Base-by-base conservation (phyloP, 306 rosid species). In the Vigna trinervia region DNA sequence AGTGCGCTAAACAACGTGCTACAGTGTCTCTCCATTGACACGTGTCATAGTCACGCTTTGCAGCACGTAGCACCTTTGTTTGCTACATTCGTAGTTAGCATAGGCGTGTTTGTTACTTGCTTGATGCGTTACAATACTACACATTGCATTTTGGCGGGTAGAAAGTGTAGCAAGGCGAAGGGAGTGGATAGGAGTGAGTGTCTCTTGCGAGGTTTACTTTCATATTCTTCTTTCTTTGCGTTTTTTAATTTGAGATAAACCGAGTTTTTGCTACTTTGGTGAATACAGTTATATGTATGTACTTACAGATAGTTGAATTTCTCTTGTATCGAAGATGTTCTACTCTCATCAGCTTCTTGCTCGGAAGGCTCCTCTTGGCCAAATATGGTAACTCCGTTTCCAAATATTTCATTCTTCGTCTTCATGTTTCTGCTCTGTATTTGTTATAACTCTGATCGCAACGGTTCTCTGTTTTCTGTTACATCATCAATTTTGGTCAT, bases 301-400 rank as follows among this genome's bases (percentile, higher is more conserved):
- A 41, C 10, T 71, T 71, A 15, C 17, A 39, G 28, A 52, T 64
- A 63, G n/a, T 45, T 62, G 20, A 45, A 39, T 54, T 26, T 43
- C 48, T 63, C 14, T 3, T 34, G 51, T 4, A 9, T 23, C 5
- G 17, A 39, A 66, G 13, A 93, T 91, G 96, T 91, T 93, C 79
- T 93, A 91, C 95, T 91, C 96, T 15, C 96, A 90, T 63, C 91
- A 91, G 82, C 92, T 91, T 51, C 95, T 93, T 8, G 96, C 96
- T 58, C 90, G 98, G 47, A 93, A 93, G 51, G 95, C 92, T 52
- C 93, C 95, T 9, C 88, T 93, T 11, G 96, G 98, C 30, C 92
- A 93, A 86, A 93, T 93, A 53, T 93, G 98, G 98, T 93, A 54
- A 83, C 28, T 34, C 53, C 12, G 0, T 12, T 30, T 30, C 3